Evolutionary conservation across 2,329 filamentous ascomycete species (phyloP), one percentile per base, ranked within the genome.

Genomic region (Herpotrichia juniperi): DNA sequence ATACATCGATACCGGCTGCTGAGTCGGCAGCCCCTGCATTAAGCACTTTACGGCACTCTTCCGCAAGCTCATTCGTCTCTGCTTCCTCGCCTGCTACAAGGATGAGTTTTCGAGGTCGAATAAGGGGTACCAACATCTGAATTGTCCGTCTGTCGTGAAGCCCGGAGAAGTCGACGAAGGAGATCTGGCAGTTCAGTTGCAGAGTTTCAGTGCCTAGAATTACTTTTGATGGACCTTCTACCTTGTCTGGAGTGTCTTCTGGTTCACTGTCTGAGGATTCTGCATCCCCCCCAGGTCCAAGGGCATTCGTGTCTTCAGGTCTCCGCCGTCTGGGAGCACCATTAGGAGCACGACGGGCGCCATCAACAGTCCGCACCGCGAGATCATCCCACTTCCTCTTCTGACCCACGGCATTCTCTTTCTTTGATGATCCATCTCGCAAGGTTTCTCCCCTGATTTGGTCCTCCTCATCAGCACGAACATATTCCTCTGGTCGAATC

Each of bases 311-410:
- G 32, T 72, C 71, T 31, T 75, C 74, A 26, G 58, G 62, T 50
- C 67, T 84, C 10, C 83, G 79, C 22, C 88, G 83, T 69, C 90
- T 93, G 61, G 80, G 84, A 21, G 76, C 65, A 10, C 79, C 79
- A 37, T 76, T 75, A 16, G 77, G 74, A 31, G 64, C 61, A 51
- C 69, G 62, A 28, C 73, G 75, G 40, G 72, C 61, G n/a, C 53
- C 75, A 42, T 72, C 75, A 25, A 67, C 68, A 43, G 65, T 68
- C 32, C 72, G 71, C 9, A 77, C 66, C 2, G 78, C 80, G 19
- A 84, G 77, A 54, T 96, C 91, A 59, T 93, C 90, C 91, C 93
- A 97, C 73, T 91, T 96, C 54, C 94, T 85, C 76, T 99, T 99
- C 78, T 93, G 93, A 16, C 93, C 94, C 17, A 96, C 82, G 10